Evolutionary conservation across 2,329 filamentous ascomycete genomes (phyloP).

Genomic region (Fusarium sp.): DNA sequence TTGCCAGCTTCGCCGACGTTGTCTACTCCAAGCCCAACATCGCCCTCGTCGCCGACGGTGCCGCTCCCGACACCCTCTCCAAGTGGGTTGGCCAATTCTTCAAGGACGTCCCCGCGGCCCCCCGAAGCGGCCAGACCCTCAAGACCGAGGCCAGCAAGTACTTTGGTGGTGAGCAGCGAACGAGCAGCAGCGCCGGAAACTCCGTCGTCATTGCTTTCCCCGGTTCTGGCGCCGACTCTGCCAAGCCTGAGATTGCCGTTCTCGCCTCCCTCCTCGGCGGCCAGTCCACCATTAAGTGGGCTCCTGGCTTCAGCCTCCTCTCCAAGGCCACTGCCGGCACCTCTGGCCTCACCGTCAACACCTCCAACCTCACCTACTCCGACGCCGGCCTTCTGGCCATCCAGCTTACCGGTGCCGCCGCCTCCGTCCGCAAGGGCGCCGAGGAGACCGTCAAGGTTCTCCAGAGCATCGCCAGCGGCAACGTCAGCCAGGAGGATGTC

Average conservation of each 20-base stretch:
- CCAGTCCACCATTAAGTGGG: slow-evolving; percentile 94
- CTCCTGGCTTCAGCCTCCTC: slow-evolving; percentile 89
- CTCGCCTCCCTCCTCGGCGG: slow-evolving; percentile 91
- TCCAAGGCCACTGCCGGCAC: slow-evolving; percentile 79
- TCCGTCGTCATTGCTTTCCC: slow-evolving; percentile 92
- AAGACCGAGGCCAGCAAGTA: slow-evolving; percentile 81
- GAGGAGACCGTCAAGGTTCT: slow-evolving; percentile 83
- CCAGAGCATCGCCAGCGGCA: slow-evolving; percentile 81
- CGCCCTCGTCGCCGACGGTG: slow-evolving; percentile 90
- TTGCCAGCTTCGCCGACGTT: slow-evolving; percentile 79
- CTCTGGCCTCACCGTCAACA: slow-evolving; percentile 75
- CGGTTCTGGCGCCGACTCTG: slow-evolving; percentile 81
- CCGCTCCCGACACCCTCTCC: slow-evolving; percentile 77
- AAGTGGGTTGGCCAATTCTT: slow-evolving; percentile 98
- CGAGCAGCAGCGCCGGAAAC: slow-evolving; percentile 81
- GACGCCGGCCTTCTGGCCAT: slow-evolving; percentile 92
- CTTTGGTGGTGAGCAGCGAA: slow-evolving; percentile 94
- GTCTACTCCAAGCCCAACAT: slow-evolving; percentile 93
- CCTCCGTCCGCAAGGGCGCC: slow-evolving; percentile 78
- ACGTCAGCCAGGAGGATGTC: slow-evolving; percentile 85
- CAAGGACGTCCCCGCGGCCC: slow-evolving; percentile 71
- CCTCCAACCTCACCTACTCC: slow-evolving; percentile 87
- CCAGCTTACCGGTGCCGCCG: slow-evolving; percentile 80
- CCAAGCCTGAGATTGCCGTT: slow-evolving; percentile 91
- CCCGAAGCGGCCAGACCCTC: slow-evolving; percentile 63